A percentile compares a stretch with the other conserved stretches of the same genome.
Conservation (phyloP, 495 filamentous ascomycete species). For the Chaetomium fimeti region DNA sequence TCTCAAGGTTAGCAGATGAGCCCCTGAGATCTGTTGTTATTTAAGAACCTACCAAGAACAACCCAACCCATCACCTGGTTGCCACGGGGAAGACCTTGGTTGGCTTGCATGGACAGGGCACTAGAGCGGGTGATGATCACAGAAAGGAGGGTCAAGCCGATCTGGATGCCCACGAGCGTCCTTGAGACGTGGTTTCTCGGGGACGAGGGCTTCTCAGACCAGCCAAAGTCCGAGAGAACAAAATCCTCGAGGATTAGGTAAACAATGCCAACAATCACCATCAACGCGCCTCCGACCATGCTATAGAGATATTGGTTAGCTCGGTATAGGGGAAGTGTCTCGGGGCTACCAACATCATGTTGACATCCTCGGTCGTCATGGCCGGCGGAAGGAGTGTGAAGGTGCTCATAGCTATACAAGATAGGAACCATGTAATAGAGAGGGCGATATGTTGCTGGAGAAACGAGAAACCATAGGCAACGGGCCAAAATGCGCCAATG, state of each 20-base stretch:
- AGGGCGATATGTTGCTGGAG: conserved; percentile 61
- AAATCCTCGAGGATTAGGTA: conserved; percentile 82
- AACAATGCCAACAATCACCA: conserved; percentile 72
- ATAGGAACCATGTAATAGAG: conserved; percentile 69
- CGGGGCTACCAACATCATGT: conserved; percentile 64
- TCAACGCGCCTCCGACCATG: conserved; percentile 70
- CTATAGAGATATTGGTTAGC: conserved; percentile 48
- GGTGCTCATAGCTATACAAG: conserved; percentile 77
- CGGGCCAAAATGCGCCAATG: conserved; percentile 73
- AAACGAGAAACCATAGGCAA: conserved; percentile 70
- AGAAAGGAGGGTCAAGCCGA: conserved; percentile 80
- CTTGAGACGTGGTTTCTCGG: conserved; percentile 37
- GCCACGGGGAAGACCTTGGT: conserved; percentile 80
- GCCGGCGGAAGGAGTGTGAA: conserved; percentile 90
- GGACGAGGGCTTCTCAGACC: conserved; percentile 30
- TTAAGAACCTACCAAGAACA: conserved; percentile 64
- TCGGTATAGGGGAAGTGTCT: conserved; percentile 3
- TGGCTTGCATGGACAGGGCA: conserved; percentile 76
- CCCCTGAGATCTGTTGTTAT: too few species aligned
- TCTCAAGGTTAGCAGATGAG: conserved; percentile 19
- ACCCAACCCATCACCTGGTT: conserved; percentile 87
- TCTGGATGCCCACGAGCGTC: conserved; percentile 48
- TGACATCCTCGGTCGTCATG: conserved; percentile 75
- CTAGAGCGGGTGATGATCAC: conserved; percentile 85
- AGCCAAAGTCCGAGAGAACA: conserved; percentile 53